Evolutionary conservation across 331 rosid genomes (phyloP), one percentile per base, ranked within the genome.

Genomic region (Quercus phellos): DNA sequence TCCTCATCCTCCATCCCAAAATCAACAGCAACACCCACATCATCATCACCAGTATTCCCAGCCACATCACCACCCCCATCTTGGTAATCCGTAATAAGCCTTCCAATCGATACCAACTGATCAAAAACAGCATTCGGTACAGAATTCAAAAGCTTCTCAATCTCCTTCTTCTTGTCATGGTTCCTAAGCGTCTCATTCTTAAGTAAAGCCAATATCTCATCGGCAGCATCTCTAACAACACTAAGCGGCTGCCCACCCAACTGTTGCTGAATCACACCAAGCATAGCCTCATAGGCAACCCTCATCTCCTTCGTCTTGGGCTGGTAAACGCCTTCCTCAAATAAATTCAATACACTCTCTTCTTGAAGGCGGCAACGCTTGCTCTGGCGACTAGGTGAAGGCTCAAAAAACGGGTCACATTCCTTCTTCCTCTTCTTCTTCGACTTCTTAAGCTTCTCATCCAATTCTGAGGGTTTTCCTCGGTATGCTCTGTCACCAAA

Each of bases 271-370:
- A 95, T 95, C n/a, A 92, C 93, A 51, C 98, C 89, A 1, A 95
- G 93, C 97, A 95, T 85, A 0, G 96, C 99, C 85, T 95, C 99
- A 2, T 95, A 95, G 0, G 97, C 97, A 0, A 97, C 99, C n/a
- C 99, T 84, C 0, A 97, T 92, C 35, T 92, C 99, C 90, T 86
- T 95, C 0, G 97, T 95, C 85, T 92, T 95, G 0, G 98, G 98
- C 85, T 88, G 96, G 75, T 95, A 95, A 4, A 92, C 90, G 1
- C 97, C 96, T 3, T 92, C 98, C 64, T 94, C 97, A 0, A 92
- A 82, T 43, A 92, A 42, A 32, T 83, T 87, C 8, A 94, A 91
- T 0, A 94, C 96, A 10, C 99, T 94, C 75, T 94, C 97, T 46
- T 89, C 94, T 43, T 83, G 92, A 10, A 92, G 70, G 1, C 96